These are phyloP conservation scores for Nothopassalora personata DNA, from an alignment of 2,329 filamentous ascomycete genomes.

Conservation along the genomic window DNA sequence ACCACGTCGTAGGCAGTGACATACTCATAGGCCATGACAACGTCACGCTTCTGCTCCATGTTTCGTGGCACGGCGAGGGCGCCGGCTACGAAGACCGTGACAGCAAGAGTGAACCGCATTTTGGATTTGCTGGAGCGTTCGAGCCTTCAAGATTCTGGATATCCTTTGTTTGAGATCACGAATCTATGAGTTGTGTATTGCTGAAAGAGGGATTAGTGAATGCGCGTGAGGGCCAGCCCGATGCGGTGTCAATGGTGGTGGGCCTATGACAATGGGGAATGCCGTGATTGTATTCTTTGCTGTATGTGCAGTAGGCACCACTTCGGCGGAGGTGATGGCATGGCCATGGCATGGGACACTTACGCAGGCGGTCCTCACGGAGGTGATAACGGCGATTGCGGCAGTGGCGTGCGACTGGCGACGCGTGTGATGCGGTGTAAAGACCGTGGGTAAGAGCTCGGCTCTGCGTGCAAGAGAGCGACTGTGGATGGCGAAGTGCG, in stretches of 20 bases:
- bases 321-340: neutral
- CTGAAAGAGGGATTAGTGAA: slow-evolving; percentile 1
- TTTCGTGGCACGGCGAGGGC: slow-evolving; percentile 33
- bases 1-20: slow-evolving; percentile 32
- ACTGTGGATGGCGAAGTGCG: neutral
- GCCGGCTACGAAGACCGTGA: slow-evolving; percentile 34
- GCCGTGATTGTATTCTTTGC: neutral
- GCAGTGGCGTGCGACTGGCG: slow-evolving; percentile 8
- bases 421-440: slow-evolving; percentile 7
- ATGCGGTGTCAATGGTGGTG: neutral
- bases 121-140: slow-evolving; percentile 16
- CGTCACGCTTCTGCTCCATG: slow-evolving; percentile 27
- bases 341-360: slow-evolving; percentile 3
- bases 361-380: slow-evolving; percentile 10
- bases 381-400: slow-evolving; percentile 1
- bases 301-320: neutral
- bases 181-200: neutral
- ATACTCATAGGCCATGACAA: slow-evolving; percentile 26
- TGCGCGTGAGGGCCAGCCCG: neutral
- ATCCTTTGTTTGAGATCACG: slow-evolving; percentile 1
- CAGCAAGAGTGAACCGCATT: slow-evolving; percentile 35
- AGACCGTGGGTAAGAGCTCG: slow-evolving; percentile 8
- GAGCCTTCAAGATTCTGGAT: slow-evolving; percentile 9
- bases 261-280: neutral
- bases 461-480: slow-evolving; percentile 7